Base-by-base conservation (phyloP, 2,329 filamentous ascomycete genomes). In the Aspergillus texensis region DNA sequence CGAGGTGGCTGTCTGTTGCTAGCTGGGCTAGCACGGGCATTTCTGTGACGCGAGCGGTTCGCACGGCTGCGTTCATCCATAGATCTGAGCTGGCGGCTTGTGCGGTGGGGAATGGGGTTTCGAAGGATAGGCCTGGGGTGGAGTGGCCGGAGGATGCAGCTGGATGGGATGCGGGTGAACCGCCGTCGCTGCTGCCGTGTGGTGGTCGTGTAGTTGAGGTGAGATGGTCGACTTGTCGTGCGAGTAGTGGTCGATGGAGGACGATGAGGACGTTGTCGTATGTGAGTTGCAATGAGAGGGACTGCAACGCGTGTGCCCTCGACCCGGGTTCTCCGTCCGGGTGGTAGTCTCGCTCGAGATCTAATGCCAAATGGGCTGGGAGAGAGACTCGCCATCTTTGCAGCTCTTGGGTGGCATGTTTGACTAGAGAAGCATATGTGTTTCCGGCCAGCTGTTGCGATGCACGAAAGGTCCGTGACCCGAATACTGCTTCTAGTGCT, bases 221-320 rank as follows among this genome's bases (percentile, higher is more conserved):
- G 9, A 78, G 64, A 61, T 74, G 67, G 50, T 77, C 69, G 16
- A 78, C 73, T 28, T 78, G 75, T 53, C 72, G 66, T n/a, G 78
- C 76, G 5, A 81, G 63, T 5, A 81, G 69, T 6, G 80, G 80
- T n/a, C 79, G 77, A 64, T 81, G 77, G 8, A 82, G 69, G 4
- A 82, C 75, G 46, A 81, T 80, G 5, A 80, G 68, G 6, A 81
- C 66, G 59, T 80, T 81, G 63, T 82, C 79, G 41, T 78, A 81
- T 1, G 80, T 80, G 5, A 82, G 66, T 50, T 81, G 76, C n/a
- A 82, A 60, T 10, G 80, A 75, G n/a, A 81, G 62, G 1, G 79
- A 74, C 63, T 81, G 80, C 1, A 82, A 60, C 6, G 70, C 68
- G 48, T 71, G 61, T 16, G 68, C 67, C 43, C 65, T 71, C 3